Percentiles rank a stretch among this genome's conserved stretches.
These are phyloP conservation scores for Bretschneidera sinensis DNA, from an alignment of 345 rosid genomes.

Conservation along the genomic window DNA sequence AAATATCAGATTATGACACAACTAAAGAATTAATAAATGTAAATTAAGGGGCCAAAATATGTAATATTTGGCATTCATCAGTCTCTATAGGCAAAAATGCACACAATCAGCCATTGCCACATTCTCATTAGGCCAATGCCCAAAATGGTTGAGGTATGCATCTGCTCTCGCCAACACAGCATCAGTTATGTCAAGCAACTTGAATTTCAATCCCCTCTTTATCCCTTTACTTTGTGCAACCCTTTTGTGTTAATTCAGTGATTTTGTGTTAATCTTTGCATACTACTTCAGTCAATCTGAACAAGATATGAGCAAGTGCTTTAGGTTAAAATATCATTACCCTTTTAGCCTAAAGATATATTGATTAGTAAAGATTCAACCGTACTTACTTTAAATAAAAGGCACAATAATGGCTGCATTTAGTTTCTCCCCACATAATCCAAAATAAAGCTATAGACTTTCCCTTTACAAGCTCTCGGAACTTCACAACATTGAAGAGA, in stretches of 20 bases:
- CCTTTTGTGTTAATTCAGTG: not conserved
- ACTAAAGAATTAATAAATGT: no score
- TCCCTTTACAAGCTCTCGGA: conserved; percentile 39
- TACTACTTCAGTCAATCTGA: no score
- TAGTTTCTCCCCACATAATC: conserved; percentile 43
- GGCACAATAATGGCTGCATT: conserved; percentile 43
- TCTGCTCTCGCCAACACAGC: conserved; percentile 11
- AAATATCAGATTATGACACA: no score
- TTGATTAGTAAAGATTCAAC: no score
- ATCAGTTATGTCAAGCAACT: conserved; percentile 9
- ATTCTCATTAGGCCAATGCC: conserved; percentile 20
- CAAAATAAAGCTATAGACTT: conserved; percentile 41
- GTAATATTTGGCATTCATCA: no score
- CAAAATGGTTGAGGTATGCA: conserved; percentile 30
- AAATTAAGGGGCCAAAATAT: no score
- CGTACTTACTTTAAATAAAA: conserved; percentile 29
- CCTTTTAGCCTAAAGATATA: no score
- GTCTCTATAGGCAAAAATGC: conserved; percentile 44
- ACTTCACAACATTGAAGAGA: conserved; percentile 22
- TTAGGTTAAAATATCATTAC: no score
- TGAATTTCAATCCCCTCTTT: conserved; percentile 14
- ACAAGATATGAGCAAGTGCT: not conserved
- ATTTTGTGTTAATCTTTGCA: not conserved
- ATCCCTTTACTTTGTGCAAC: conserved; percentile 19
- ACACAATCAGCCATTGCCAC: conserved; percentile 29